phyloP scores from a whole-genome alignment of 257 asterid genomes.

The Solanum rostratum region DNA sequence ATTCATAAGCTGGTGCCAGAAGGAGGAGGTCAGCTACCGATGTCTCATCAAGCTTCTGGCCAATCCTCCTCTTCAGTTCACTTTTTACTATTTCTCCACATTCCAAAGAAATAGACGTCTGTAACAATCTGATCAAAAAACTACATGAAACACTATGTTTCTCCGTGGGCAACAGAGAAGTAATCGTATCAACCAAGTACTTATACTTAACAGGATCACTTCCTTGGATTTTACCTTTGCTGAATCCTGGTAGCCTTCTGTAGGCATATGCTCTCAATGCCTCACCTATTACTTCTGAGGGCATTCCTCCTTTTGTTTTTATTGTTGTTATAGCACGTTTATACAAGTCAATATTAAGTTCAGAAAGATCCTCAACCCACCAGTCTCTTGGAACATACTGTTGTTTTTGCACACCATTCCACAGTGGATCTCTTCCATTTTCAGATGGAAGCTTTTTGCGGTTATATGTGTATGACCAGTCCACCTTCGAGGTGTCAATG shows the following conservation, averaged over 20 bases:
- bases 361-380: constrained; percentile 94
- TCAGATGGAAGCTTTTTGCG: constrained; percentile 48
- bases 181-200: constrained; percentile 51
- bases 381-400: constrained; percentile 63
- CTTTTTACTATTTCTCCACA: constrained; percentile 42
- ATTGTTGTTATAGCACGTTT: constrained; percentile 52
- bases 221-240: constrained; percentile 36
- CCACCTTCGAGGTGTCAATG: constrained; percentile 48
- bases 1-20: constrained; percentile 40
- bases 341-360: constrained; percentile 57
- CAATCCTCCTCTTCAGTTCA: constrained; percentile 44
- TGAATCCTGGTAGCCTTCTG: constrained; percentile 48
- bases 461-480: constrained; percentile 68
- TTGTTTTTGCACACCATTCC: constrained; percentile 57
- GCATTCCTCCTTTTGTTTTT: constrained; percentile 42
- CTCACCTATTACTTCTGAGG: constrained; percentile 57
- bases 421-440: constrained; percentile 29
- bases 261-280: constrained; percentile 51
- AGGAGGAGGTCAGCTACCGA: constrained; percentile 42
- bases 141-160: constrained; percentile 40
- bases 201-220: constrained; percentile 35
- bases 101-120: constrained; percentile 40
- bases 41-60: constrained; percentile 61
- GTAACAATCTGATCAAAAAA: constrained; percentile 54
- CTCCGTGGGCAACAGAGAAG: constrained; percentile 40